Conservation (phyloP, 2,329 filamentous ascomycete genomes). For the Teratosphaeria pseudoeucalypti region DNA sequence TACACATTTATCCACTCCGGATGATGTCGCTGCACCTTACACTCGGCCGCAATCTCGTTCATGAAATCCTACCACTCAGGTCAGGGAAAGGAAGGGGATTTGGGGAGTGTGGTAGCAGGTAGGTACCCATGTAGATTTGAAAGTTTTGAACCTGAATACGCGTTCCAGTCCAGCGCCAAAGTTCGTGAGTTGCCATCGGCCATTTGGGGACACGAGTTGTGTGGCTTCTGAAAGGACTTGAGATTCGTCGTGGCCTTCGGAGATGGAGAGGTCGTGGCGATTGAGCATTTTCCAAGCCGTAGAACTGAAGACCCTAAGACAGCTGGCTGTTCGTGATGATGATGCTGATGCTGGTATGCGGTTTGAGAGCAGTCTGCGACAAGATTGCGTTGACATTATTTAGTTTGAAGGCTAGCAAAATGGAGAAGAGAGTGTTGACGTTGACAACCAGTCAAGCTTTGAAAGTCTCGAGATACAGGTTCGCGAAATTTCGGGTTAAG, state of each 20-base stretch:
- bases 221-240: conserved; percentile 12
- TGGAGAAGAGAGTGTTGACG: not conserved
- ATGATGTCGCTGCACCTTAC: conserved; percentile 59
- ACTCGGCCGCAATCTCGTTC: conserved; percentile 59
- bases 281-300: not conserved
- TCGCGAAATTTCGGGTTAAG: not conserved
- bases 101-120: not conserved
- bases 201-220: conserved; percentile 14
- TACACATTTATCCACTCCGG: conserved; percentile 72
- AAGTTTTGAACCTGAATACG: conserved; percentile 29
- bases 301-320: not conserved
- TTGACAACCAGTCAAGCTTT: not conserved
- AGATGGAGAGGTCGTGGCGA: not conserved
- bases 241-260: not conserved
- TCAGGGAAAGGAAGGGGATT: not conserved
- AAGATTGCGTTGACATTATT: not conserved
- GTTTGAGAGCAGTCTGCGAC: not conserved
- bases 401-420: not conserved
- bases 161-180: conserved; percentile 25
- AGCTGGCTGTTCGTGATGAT: not conserved
- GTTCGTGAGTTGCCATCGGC: conserved; percentile 24
- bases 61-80: conserved; percentile 52
- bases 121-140: conserved; percentile 29
- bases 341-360: not conserved
- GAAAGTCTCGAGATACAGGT: not conserved